phyloP scores from a whole-genome alignment of 371 early-diverging fungal species.

The Choanephora cucurbitarum region DNA sequence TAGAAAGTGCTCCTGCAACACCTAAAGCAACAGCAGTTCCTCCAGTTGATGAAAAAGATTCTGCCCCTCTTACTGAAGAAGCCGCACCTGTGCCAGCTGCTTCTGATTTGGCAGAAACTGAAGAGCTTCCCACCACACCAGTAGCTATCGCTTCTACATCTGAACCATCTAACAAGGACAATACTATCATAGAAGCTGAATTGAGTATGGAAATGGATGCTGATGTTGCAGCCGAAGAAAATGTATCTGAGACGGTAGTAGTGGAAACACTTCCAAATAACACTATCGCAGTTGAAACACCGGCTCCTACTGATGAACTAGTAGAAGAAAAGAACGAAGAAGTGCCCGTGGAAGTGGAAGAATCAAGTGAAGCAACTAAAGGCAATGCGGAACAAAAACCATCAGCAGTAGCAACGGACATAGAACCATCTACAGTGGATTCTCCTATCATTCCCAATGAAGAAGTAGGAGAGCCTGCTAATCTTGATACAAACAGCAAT shows the following conservation, averaged over 20 bases:
- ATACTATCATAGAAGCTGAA: constrained; percentile 1
- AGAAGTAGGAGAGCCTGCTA: not conserved
- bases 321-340: not conserved
- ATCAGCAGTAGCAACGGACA: no score
- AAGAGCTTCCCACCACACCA: no score
- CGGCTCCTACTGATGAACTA: not conserved
- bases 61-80: not conserved
- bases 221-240: not conserved
- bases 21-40: not conserved
- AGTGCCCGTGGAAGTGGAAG: not conserved
- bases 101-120: not conserved
- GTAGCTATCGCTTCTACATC: not conserved
- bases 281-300: no score
- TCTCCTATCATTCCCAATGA: not conserved
- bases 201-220: constrained; percentile 4
- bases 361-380: not conserved
- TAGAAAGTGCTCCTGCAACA: not conserved
- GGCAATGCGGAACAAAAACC: not conserved
- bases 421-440: not conserved
- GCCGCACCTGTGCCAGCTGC: not conserved
- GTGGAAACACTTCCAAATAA: not conserved
- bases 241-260: not conserved
- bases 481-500: no score
- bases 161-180: not conserved
- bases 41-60: not conserved